Conservation (phyloP, 2,329 filamentous ascomycete species). For the Blastomyces parvus region DNA sequence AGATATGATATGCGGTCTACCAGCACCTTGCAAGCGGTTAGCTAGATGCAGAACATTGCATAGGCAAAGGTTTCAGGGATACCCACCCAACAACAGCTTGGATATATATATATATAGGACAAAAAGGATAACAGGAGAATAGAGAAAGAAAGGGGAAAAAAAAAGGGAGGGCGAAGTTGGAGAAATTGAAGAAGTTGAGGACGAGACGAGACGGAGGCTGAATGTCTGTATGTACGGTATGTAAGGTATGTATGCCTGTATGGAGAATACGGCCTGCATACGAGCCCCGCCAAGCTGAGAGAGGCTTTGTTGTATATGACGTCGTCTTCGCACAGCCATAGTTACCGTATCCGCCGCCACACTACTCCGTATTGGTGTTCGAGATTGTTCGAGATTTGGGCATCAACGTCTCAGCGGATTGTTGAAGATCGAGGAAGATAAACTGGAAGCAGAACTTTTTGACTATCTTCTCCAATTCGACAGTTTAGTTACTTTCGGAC, state of each 20-base stretch:
- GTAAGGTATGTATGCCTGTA: background rate
- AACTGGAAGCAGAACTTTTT: background rate
- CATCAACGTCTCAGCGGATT: background rate
- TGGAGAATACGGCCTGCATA: background rate
- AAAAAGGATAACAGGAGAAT: background rate
- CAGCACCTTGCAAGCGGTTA: background rate
- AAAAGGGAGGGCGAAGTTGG: background rate
- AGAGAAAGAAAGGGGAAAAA: background rate
- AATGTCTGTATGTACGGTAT: background rate
- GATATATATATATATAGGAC: background rate
- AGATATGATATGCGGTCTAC: background rate
- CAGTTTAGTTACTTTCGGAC: no score
- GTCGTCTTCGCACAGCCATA: background rate
- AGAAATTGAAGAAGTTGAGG: background rate
- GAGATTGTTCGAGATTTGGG: background rate
- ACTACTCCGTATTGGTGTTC: no score
- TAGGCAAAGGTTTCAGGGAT: background rate
- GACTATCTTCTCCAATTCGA: background rate
- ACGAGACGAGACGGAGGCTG: background rate
- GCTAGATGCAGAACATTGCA: background rate
- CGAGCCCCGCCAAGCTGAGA: background rate
- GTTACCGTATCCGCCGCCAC: background rate
- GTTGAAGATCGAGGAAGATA: no score
- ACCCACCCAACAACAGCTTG: background rate
- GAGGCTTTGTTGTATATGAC: background rate